These are phyloP conservation scores for Citrus medica DNA, from an alignment of 345 rosid species.

Conservation along the genomic window DNA sequence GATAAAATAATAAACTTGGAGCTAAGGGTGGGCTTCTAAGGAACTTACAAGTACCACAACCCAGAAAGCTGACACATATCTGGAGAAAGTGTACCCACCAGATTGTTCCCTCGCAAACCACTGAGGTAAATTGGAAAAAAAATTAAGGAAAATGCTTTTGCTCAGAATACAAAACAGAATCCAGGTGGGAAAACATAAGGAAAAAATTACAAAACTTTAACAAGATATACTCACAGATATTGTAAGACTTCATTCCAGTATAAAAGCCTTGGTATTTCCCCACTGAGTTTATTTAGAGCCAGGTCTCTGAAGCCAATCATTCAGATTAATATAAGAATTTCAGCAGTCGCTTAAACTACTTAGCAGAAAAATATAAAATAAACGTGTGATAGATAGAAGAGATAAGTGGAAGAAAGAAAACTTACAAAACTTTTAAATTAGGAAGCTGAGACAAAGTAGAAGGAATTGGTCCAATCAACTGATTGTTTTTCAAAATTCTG, in stretches of 20 bases:
- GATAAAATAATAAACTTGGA: background rate
- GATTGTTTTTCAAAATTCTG: conserved; percentile 83
- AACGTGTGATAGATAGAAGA: background rate
- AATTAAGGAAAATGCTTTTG: background rate
- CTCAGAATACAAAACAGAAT: conserved; percentile 1
- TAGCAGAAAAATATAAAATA: background rate
- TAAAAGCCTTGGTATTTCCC: conserved; percentile 95
- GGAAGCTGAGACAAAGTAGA: conserved; percentile 94
- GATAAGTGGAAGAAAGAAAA: conserved; percentile 1
- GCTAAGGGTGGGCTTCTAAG: background rate
- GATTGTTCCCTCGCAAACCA: conserved; percentile 88
- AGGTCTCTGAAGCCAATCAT: conserved; percentile 56
- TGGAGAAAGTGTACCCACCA: conserved; percentile 80
- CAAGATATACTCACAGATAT: conserved; percentile 66
- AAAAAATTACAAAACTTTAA: background rate
- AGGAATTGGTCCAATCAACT: conserved; percentile 86
- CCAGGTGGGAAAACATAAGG: background rate
- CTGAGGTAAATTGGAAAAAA: conserved; percentile 25
- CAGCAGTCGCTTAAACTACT: background rate
- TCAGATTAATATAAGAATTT: background rate
- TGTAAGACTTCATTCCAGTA: conserved; percentile 99
- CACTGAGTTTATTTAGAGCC: conserved; percentile 83
- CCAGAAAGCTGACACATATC: conserved; percentile 96
- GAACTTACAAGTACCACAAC: conserved; percentile 96
- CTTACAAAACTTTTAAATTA: conserved; percentile 83